Base-by-base conservation (phyloP, 78 protist genomes). In the Dictyostelium firmibasis region DNA sequence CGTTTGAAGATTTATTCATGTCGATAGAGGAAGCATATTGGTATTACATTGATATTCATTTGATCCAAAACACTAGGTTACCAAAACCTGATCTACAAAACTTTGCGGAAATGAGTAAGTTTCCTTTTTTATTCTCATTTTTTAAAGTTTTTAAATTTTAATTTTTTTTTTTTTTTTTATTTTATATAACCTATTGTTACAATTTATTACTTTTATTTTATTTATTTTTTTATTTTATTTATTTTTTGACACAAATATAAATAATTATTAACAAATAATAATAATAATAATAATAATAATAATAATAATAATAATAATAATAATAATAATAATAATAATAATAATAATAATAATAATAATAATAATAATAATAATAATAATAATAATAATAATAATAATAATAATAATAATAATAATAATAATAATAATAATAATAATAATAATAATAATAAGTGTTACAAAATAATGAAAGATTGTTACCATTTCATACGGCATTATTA, bases 1-100 rank as follows among this genome's bases (percentile, higher is more conserved):
- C 94, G 0, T 89, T 89, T 81, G 94, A 89, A 81, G 94, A 89
- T 89, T n/a, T 89, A 20, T 89, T 89, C 53, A 89, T 89, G 94
- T 89, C 75, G 3, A 81, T 89, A 41, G 94, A 89, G 36, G 94
- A 89, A 36, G 94, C 94, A 1, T 89, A 89, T 70, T 89, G 94
- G 94, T 89, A 89, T 44, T 89, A 89, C 33, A 89, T 81, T 33
- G 94, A 89, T 70, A 89, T 89, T 43, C 84, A 89, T 69, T 60
- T 89, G 47, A 77, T 89, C 25, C 94, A 89, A 43, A 89, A 89
- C 70, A 78, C 94, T 9, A 78, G 94, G 23, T 60, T 89, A 50
- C 94, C 94, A 11, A 89, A 89, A 67, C 86, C 76, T 70, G 87
- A 81, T 81, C 16, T 89, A 35, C 72, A 38, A 27, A 60, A 67